These are phyloP conservation scores for Lactarius akahatsu DNA, from an alignment of 768 basidiomycete species.

Conservation along the genomic window DNA sequence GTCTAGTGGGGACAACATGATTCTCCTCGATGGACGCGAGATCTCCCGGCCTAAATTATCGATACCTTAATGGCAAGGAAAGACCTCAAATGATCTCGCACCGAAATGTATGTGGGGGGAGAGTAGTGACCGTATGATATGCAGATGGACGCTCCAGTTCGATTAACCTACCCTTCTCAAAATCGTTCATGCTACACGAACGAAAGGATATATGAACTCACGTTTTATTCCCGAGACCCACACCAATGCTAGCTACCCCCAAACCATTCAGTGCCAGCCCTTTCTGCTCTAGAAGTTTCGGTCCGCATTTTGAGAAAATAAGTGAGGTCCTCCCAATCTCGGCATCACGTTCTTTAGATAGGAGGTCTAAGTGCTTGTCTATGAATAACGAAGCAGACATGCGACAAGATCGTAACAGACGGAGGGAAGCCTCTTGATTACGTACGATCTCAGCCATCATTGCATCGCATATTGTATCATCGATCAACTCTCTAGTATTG, in stretches of 20 bases:
- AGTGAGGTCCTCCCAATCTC: constrained; percentile 81
- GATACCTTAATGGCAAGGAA: too few species aligned
- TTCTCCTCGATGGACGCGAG: constrained; percentile 82
- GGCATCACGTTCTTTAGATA: constrained; percentile 73
- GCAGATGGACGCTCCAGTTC: constrained; percentile 84
- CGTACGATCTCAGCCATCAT: not conserved
- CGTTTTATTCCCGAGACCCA: constrained; percentile 94
- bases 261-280: constrained; percentile 79
- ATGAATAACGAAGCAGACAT: constrained; percentile 55
- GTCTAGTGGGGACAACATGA: constrained; percentile 39
- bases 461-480: not conserved
- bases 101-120: constrained; percentile 89
- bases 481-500: not conserved
- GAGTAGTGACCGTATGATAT: constrained; percentile 64
- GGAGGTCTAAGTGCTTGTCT: constrained; percentile 60
- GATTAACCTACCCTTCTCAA: constrained; percentile 61
- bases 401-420: constrained; percentile 5
- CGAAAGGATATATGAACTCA: constrained; percentile 34
- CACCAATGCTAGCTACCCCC: constrained; percentile 64
- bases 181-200: constrained; percentile 15
- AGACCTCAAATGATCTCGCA: constrained; percentile 32
- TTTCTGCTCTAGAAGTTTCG: constrained; percentile 82
- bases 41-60: constrained; percentile 69
- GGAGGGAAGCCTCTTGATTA: not conserved
- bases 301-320: constrained; percentile 77